phyloP scores from a whole-genome alignment of 225 moss, liverwort and hornwort species.

The Polytrichum formosum region DNA sequence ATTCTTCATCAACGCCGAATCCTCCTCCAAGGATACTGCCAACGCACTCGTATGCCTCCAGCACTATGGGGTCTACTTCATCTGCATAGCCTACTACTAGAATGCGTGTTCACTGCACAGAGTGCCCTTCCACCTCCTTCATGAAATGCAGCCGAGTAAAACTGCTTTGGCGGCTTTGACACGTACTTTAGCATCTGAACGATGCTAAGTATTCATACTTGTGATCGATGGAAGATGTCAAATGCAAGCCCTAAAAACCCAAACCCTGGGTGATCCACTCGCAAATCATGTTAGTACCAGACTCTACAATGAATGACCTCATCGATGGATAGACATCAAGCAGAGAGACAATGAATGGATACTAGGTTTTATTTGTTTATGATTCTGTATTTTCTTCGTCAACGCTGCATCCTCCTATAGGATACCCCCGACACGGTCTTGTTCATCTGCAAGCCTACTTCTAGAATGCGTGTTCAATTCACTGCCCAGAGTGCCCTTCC shows the following conservation, averaged over 20 bases:
- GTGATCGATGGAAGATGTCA: too few relatives aligned
- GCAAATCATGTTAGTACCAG: neutral
- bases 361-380: neutral
- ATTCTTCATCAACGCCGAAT: constrained; percentile 22
- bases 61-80: constrained; percentile 53
- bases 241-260: neutral
- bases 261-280: neutral
- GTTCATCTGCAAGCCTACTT: constrained; percentile 44
- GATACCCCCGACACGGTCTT: neutral
- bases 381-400: constrained; percentile 16
- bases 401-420: constrained; percentile 19
- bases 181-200: constrained; percentile 69
- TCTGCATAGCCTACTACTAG: constrained; percentile 76
- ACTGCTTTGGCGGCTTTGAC: constrained; percentile 85
- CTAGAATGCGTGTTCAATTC: constrained; percentile 74
- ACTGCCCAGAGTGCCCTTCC: constrained; percentile 81
- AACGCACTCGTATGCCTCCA: constrained; percentile 73
- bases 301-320: too few relatives aligned
- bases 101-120: constrained; percentile 76
- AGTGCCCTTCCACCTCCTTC: constrained; percentile 81
- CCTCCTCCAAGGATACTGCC: constrained; percentile 66
- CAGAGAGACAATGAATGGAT: too few relatives aligned
- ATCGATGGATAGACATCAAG: too few relatives aligned
- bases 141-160: constrained; percentile 71
- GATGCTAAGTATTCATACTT: too few relatives aligned